These are phyloP conservation scores for Eucalyptus regnans DNA, from an alignment of 345 rosid species.

Conservation along the genomic window DNA sequence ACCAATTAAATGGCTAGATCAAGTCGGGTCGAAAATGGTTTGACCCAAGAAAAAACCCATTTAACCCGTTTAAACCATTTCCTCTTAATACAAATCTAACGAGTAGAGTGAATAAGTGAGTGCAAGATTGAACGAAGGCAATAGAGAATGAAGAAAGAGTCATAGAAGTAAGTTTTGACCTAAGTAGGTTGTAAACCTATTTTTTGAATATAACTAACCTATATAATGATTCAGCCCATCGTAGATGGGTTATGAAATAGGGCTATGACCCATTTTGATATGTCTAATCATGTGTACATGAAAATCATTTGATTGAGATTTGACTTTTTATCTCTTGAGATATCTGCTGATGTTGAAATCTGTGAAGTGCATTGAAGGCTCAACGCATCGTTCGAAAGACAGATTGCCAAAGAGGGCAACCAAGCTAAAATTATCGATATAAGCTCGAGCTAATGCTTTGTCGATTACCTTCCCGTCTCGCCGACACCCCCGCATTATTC, in stretches of 20 bases:
- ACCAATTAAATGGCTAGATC: no score
- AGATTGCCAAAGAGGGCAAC: neutral
- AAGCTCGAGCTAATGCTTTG: neutral
- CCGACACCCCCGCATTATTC: neutral
- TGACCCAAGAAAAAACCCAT: no score
- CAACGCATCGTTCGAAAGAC: rapidly evolving
- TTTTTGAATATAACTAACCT: rapidly evolving
- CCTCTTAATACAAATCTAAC: no score
- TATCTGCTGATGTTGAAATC: rapidly evolving
- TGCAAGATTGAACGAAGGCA: no score
- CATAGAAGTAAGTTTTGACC: no score
- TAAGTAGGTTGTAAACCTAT: no score
- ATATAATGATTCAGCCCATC: no score
- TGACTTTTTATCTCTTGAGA: neutral
- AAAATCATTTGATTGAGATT: rapidly evolving
- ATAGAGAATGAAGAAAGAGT: no score
- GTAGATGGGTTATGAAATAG: no score
- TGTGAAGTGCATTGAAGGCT: neutral
- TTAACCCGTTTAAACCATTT: no score
- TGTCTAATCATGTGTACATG: neutral
- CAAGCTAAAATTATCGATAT: neutral
- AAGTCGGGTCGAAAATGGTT: rapidly evolving
- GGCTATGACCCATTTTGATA: no score
- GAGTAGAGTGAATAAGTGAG: no score
- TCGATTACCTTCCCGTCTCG: neutral